Evolutionary conservation across 345 rosid genomes (phyloP).

Genomic region (Crucihimalaya himalaica): DNA sequence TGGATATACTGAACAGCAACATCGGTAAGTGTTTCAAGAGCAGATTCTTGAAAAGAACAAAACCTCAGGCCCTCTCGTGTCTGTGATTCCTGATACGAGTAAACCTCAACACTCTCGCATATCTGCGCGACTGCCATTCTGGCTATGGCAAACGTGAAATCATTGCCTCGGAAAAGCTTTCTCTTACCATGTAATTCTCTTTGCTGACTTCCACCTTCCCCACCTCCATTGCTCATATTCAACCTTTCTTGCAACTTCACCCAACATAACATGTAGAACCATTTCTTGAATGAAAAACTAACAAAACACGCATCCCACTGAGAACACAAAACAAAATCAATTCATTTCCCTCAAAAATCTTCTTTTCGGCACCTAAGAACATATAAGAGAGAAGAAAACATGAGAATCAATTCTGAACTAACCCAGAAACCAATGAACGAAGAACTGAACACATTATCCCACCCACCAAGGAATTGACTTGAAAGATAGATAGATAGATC

Average conservation of each 20-base stretch:
- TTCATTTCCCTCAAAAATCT: conserved; percentile 3
- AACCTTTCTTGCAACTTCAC: conserved; percentile 62
- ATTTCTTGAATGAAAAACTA: conserved; percentile 34
- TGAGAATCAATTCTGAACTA: not conserved
- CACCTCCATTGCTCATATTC: conserved; percentile 90
- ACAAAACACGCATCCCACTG: conserved; percentile 35
- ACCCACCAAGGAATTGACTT: not conserved
- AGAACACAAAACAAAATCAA: conserved; percentile 19
- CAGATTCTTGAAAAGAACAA: conserved; percentile 72
- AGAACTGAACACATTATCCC: not conserved
- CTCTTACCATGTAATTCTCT: conserved; percentile 41
- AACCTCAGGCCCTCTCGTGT: conserved; percentile 69
- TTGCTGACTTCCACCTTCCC: conserved; percentile 55
- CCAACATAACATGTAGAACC: conserved; percentile 38
- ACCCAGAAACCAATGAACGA: not conserved
- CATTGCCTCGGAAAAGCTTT: conserved; percentile 47
- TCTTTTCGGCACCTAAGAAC: conserved; percentile 7
- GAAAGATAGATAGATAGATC: conserved; percentile 6
- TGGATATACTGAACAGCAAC: conserved; percentile 55
- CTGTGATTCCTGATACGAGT: conserved; percentile 64
- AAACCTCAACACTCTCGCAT: conserved; percentile 75
- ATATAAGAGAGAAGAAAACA: not conserved
- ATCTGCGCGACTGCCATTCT: conserved; percentile 76
- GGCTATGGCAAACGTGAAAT: conserved; percentile 54
- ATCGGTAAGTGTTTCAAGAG: conserved; percentile 67